phyloP scores from a whole-genome alignment of 768 basidiomycete genomes.

The Tephrocybe sp. region DNA sequence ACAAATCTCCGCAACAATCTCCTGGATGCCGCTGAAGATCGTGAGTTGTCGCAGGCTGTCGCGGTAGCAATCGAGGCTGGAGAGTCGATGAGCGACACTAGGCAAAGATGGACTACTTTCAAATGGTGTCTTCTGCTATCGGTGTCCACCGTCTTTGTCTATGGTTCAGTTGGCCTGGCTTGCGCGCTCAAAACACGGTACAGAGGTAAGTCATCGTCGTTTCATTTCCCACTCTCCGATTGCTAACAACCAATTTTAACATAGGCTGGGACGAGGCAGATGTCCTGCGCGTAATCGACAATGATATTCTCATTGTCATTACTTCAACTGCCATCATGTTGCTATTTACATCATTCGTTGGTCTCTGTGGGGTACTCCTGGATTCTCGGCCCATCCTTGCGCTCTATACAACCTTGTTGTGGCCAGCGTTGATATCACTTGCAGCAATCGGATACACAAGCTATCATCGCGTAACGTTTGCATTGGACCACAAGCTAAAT shows the following conservation, averaged over 20 bases:
- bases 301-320: slow-evolving; percentile 53
- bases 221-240: background rate
- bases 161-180: slow-evolving; percentile 50
- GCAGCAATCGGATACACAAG: slow-evolving; percentile 63
- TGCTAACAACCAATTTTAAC: slow-evolving; percentile 1
- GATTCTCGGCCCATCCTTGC: slow-evolving; percentile 70
- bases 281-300: slow-evolving; percentile 61
- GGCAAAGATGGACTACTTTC: slow-evolving; percentile 56
- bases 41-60: slow-evolving; percentile 14
- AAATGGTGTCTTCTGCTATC: slow-evolving; percentile 66
- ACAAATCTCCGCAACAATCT: slow-evolving; percentile 10
- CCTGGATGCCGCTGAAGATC: background rate
- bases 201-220: slow-evolving; percentile 37
- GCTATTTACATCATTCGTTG: slow-evolving; percentile 59
- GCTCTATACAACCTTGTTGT: slow-evolving; percentile 65
- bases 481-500: slow-evolving; percentile 67
- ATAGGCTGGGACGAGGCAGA: slow-evolving; percentile 64
- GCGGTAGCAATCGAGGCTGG: slow-evolving; percentile 33
- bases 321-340: slow-evolving; percentile 58
- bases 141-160: slow-evolving; percentile 51
- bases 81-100: slow-evolving; percentile 35
- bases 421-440: slow-evolving; percentile 59
- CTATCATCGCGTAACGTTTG: slow-evolving; percentile 59
- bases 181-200: slow-evolving; percentile 62
- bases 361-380: slow-evolving; percentile 59